phyloP scores from a whole-genome alignment of 371 early-diverging fungal species.

The Mortierella sp. region DNA sequence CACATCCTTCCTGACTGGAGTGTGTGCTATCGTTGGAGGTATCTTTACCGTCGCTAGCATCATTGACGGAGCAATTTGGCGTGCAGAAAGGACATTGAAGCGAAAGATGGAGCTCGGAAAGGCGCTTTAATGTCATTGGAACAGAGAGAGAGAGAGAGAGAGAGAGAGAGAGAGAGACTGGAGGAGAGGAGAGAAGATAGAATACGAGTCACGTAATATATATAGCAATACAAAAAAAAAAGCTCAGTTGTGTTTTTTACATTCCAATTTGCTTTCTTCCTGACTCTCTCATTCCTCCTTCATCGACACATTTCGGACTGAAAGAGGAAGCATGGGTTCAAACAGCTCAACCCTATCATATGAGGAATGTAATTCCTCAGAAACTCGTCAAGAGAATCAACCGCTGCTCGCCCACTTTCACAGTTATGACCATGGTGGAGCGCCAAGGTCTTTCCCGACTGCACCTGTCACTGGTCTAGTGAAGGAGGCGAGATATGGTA shows the following conservation, averaged over 20 bases:
- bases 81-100: slow-evolving; percentile 84
- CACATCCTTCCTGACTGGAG: slow-evolving; percentile 87
- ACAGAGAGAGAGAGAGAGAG: not conserved
- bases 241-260: not conserved
- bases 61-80: slow-evolving; percentile 91
- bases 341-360: slow-evolving; percentile 17
- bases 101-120: slow-evolving; percentile 94
- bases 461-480: slow-evolving; percentile 43
- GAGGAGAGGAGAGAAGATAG: too few species aligned
- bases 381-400: slow-evolving; percentile 9
- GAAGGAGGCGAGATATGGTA: slow-evolving; percentile 49
- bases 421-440: slow-evolving; percentile 20
- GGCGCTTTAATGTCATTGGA: slow-evolving; percentile 27
- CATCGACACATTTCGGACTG: not conserved
- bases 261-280: slow-evolving; percentile 2
- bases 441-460: slow-evolving; percentile 36
- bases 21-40: slow-evolving; percentile 96
- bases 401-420: slow-evolving; percentile 23
- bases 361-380: slow-evolving; percentile 22
- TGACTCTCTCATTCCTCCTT: not conserved
- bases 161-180: too few species aligned
- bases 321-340: slow-evolving; percentile 25
- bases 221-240: too few species aligned
- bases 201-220: not conserved
- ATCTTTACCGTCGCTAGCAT: slow-evolving; percentile 96